Evolutionary conservation across 2,329 filamentous ascomycete species (phyloP).

Genomic region (Verticillium isaacii): DNA sequence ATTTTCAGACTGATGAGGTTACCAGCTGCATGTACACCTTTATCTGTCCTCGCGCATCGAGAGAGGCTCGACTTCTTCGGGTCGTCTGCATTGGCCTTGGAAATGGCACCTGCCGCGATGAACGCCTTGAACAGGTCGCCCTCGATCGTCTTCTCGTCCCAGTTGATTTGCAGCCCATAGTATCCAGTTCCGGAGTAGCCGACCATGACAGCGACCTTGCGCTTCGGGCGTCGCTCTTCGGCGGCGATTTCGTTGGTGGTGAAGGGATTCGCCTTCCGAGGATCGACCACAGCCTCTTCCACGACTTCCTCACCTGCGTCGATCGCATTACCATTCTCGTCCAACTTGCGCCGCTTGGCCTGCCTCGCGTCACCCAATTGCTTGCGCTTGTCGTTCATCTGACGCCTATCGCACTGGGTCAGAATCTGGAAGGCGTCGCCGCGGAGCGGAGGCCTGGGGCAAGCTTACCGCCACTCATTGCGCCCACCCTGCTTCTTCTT

Average conservation of each 20-base stretch:
- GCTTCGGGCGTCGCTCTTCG: conserved; percentile 84
- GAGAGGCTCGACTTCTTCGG: conserved; percentile 94
- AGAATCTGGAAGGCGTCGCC: conserved; percentile 21
- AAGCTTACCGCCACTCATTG: conserved; percentile 21
- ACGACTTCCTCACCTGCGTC: conserved; percentile 9
- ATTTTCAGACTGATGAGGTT: conserved; percentile 95
- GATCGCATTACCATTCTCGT: conserved; percentile 26
- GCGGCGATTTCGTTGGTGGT: conserved; percentile 78
- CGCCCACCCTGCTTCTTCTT: conserved; percentile 3
- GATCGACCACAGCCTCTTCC: conserved; percentile 5
- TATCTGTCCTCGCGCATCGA: conserved; percentile 92
- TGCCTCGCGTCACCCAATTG: conserved; percentile 33
- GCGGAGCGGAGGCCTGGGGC: background rate
- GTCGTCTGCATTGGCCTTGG: conserved; percentile 93
- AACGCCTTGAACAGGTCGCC: conserved; percentile 92
- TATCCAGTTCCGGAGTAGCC: conserved; percentile 96
- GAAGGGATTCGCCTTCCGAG: conserved; percentile 41
- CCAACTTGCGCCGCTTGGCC: conserved; percentile 36
- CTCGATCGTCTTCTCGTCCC: conserved; percentile 86
- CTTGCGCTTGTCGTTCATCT: conserved; percentile 32
- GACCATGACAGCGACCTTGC: conserved; percentile 92
- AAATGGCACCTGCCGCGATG: conserved; percentile 85
- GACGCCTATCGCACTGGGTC: conserved; percentile 27
- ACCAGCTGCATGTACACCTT: conserved; percentile 92
- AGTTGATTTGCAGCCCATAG: conserved; percentile 91